phyloP scores from a whole-genome alignment of 2,329 filamentous ascomycete genomes.

The Colletotrichum sp. region DNA sequence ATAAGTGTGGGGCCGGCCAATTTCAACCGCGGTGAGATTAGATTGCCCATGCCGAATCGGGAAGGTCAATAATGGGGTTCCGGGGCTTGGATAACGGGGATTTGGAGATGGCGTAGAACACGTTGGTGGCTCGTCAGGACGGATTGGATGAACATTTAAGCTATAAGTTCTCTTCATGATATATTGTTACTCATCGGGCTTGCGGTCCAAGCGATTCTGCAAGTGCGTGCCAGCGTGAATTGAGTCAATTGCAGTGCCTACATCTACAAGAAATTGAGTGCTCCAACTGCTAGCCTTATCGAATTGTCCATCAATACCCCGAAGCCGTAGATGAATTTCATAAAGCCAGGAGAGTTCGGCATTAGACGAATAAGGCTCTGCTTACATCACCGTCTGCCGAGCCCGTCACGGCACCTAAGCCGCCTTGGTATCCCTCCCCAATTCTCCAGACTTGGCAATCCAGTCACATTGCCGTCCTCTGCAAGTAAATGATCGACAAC shows the following conservation, averaged over 20 bases:
- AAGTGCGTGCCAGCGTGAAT: fast-evolving
- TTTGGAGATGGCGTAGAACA: neutral
- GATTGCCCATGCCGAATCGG: neutral
- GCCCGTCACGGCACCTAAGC: neutral
- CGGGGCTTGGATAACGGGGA: neutral
- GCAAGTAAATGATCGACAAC: neutral
- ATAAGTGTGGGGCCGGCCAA: neutral
- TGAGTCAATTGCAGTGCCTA: neutral
- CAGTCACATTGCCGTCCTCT: neutral
- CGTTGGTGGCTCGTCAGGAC: fast-evolving
- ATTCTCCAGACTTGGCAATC: neutral
- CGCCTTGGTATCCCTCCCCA: neutral
- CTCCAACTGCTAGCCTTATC: fast-evolving
- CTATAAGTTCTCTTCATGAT: no score
- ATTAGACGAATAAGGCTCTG: neutral
- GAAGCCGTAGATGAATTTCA: fast-evolving
- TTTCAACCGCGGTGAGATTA: neutral
- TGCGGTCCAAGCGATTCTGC: fast-evolving
- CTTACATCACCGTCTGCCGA: neutral
- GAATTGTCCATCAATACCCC: fast-evolving
- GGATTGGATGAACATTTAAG: no score
- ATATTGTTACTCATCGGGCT: neutral
- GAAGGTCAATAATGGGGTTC: neutral
- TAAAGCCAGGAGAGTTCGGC: fast-evolving
- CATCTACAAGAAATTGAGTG: neutral